Conservation (phyloP, 2,329 filamentous ascomycete species). For the Tolypocladium tropicale region DNA sequence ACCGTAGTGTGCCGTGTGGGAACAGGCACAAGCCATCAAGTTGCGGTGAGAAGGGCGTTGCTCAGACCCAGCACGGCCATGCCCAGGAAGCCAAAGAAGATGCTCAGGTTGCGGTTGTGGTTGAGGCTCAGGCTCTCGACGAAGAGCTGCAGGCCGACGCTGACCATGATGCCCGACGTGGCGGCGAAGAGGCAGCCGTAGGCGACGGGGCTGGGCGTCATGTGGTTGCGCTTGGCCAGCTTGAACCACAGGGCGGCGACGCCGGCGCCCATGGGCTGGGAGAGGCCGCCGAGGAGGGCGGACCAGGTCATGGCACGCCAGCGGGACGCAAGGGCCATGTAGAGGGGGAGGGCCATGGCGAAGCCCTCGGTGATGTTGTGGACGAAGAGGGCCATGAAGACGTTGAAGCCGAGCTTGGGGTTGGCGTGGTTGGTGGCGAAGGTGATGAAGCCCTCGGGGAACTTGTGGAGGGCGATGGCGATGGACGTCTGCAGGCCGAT, state of each 20-base stretch:
- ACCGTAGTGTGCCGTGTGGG: background rate
- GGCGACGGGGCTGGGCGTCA: conserved; percentile 41
- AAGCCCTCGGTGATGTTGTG: conserved; percentile 98
- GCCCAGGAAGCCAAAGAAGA: conserved; percentile 70
- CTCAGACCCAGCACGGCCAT: conserved; percentile 84
- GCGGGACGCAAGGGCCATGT: conserved; percentile 77
- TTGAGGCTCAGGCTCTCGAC: conserved; percentile 76
- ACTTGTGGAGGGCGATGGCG: conserved; percentile 91
- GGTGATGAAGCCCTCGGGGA: conserved; percentile 80
- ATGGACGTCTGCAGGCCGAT: conserved; percentile 95
- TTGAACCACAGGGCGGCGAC: conserved; percentile 82
- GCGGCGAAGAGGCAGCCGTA: conserved; percentile 80
- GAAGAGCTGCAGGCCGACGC: conserved; percentile 81
- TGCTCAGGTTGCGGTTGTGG: conserved; percentile 67
- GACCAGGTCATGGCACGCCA: conserved; percentile 77
- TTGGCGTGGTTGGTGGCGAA: conserved; percentile 97
- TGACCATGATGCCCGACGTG: conserved; percentile 92
- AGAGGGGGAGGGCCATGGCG: conserved; percentile 83
- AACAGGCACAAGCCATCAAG: conserved; percentile 17
- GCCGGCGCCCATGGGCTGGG: conserved; percentile 76
- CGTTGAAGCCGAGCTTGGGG: conserved; percentile 74
- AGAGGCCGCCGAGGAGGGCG: conserved; percentile 72
- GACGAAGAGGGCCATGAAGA: conserved; percentile 92
- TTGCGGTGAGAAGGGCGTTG: conserved; percentile 65
- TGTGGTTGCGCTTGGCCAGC: conserved; percentile 44